Conservation (phyloP, 2,329 filamentous ascomycete species). For the Penicillium sp. region DNA sequence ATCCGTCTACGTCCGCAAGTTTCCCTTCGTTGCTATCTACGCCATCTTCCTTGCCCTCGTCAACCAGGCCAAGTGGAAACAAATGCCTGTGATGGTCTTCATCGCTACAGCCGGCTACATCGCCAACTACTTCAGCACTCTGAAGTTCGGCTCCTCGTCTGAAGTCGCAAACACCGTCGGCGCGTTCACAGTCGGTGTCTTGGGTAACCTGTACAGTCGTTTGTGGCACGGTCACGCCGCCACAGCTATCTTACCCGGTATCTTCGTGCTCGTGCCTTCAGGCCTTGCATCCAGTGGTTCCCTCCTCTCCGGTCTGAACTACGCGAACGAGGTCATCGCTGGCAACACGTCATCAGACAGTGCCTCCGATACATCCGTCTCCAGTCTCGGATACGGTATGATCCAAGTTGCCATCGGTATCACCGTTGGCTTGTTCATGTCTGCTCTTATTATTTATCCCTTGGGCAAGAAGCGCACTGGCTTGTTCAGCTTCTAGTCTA, state of each 20-base stretch:
- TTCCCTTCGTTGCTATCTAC: slow-evolving; percentile 74
- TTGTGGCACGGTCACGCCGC: slow-evolving; percentile 75
- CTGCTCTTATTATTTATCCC: slow-evolving; percentile 50
- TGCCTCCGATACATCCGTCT: slow-evolving; percentile 39
- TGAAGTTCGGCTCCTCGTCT: slow-evolving; percentile 67
- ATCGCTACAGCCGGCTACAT: slow-evolving; percentile 75
- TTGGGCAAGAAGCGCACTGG: slow-evolving; percentile 51
- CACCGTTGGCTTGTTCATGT: slow-evolving; percentile 50
- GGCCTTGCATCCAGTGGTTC: slow-evolving; percentile 61
- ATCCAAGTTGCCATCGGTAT: slow-evolving; percentile 52
- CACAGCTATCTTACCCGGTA: slow-evolving; percentile 82
- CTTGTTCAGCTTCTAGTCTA: slow-evolving; percentile 48
- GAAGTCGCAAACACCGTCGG: slow-evolving; percentile 78
- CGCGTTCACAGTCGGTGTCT: slow-evolving; percentile 74
- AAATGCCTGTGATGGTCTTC: slow-evolving; percentile 73
- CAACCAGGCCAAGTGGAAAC: slow-evolving; percentile 80
- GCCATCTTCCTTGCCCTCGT: slow-evolving; percentile 74
- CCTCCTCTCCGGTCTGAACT: slow-evolving; percentile 58
- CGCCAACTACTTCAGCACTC: slow-evolving; percentile 73
- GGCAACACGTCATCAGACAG: slow-evolving; percentile 23
- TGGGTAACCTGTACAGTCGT: slow-evolving; percentile 78
- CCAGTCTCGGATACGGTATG: slow-evolving; percentile 51
- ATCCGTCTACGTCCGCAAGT: slow-evolving; percentile 51
- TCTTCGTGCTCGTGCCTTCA: slow-evolving; percentile 70
- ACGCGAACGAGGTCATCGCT: slow-evolving; percentile 55